A percentile compares a stretch with the other conserved stretches of the same genome.
Conservation (phyloP, 2,329 filamentous ascomycete species). For the Pseudogymnoascus sp. region DNA sequence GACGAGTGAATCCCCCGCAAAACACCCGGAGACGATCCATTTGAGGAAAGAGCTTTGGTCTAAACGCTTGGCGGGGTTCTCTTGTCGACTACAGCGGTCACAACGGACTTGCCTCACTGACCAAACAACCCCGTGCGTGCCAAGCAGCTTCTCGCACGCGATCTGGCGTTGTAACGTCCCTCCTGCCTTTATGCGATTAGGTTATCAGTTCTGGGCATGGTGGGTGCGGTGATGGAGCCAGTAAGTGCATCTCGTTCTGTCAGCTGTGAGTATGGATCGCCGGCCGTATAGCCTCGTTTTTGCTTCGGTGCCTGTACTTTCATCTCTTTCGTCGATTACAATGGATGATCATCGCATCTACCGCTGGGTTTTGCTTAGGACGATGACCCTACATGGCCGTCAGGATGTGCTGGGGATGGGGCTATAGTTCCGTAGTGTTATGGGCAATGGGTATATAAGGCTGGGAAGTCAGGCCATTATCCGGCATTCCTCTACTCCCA, state of each 20-base stretch:
- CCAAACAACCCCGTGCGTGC: not conserved
- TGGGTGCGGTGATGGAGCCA: not conserved
- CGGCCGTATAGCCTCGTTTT: not conserved
- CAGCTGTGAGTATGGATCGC: slow-evolving; percentile 1
- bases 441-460: slow-evolving; percentile 3
- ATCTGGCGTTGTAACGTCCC: not conserved
- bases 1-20: not conserved
- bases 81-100: not conserved
- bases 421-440: not conserved
- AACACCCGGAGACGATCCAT: not conserved
- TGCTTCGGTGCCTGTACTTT: not conserved
- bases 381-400: not conserved
- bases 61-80: not conserved
- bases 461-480: not conserved
- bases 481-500: not conserved
- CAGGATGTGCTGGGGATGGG: not conserved
- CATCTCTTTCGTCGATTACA: not conserved
- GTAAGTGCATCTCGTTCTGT: not conserved
- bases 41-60: slow-evolving; percentile 6
- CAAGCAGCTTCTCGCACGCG: not conserved
- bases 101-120: not conserved
- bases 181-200: slow-evolving; percentile 8
- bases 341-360: not conserved
- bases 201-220: slow-evolving; percentile 2
- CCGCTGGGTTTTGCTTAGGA: not conserved